Base-by-base conservation (phyloP, 2,329 filamentous ascomycete species). In the Colletotrichum plurivorum region DNA sequence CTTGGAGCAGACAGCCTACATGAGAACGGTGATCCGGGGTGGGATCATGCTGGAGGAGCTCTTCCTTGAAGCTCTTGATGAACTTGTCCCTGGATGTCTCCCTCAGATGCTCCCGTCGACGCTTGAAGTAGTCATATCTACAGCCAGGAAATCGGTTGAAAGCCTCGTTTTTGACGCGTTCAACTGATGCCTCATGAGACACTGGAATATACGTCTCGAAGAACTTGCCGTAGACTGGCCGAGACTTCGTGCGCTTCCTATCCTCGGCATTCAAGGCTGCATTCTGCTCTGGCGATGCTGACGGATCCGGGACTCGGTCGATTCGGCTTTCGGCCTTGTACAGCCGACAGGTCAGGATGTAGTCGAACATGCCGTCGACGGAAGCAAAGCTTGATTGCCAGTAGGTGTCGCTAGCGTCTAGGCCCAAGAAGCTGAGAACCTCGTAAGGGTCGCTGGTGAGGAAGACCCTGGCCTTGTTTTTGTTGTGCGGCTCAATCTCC, bases 401-500 rank as follows among this genome's bases (percentile, higher is more conserved):
- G 59, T 77, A 80, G 2, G 65, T 67, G 0, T 73, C 72, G n/a
- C 78, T 75, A 1, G 75, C 71, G 16, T 88, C 81, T 16, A 95
- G 79, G 0, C 89, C 90, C 0, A 94, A 83, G 73, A 95, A 94
- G 0, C 78, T 58, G 15, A 95, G 82, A 0, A 90, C 84, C 16
- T 83, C 74, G 1, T 71, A 71, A 0, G 92, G 89, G 12, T 92
- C 84, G 1, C 78, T 78, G 0, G 90, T 90, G 0, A 95, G 83
- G 15, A 88, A 83, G 1, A 95, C 74, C 66, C 87, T 87, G 55
- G 89, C 81, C 66, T 84, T 83, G 68, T 88, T 88, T 69, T 82
- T 84, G 75, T 93, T 83, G 2, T 82, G 71, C 0, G 76, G 70
- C 73, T 95, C 93, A 41, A 94, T 89, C 75, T 94, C 90, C 4